Evolutionary conservation across 257 asterid genomes (phyloP), one percentile per base, ranked within the genome.

Genomic region (Leonotis leonurus): DNA sequence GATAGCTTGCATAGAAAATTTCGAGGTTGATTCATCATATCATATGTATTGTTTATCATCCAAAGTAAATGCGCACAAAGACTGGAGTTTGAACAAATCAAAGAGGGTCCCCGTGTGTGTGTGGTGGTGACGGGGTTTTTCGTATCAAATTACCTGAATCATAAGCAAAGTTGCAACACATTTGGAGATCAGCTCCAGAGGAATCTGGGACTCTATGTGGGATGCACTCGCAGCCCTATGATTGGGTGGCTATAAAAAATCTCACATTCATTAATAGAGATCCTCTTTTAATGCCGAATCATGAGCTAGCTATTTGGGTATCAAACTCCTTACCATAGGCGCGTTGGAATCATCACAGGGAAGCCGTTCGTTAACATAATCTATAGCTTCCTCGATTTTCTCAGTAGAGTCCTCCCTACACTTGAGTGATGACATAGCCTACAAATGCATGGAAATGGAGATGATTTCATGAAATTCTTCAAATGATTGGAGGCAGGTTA

Each of bases 341-440:
- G 24, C 8, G 60, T 58, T 35, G 32, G 80, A 71, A 40, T 74
- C 85, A 45, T 67, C 83, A 0, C 51, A 30, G 1, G 85, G 80
- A 36, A 82, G 78, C 54, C 58, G 73, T 8, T 77, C 71, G 8
- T 77, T 72, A 18, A 79, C 75, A 61, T 74, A 79, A 64, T 82
- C 83, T 50, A 82, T 44, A 61, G 83, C 79, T 67, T 85, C 95
- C 78, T 86, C 99, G 33, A 79, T 75, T 65, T 80, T 87, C 73
- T 81, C 85, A 5, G 69, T 63, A 0, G 71, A 60, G 70, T 76
- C 78, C 68, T 80, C 89, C 61, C 64, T 70, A 55, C 79, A 61
- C 54, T 81, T 72, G 45, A 86, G 85, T 9, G 91, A 83, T 62
- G 89, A 82, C 75, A 87, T 64, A 26, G 97, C 97, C 96, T 93